Evolutionary conservation across 192 early-diverging fungal species (phyloP).

Genomic region (Mortierella hygrophila): DNA sequence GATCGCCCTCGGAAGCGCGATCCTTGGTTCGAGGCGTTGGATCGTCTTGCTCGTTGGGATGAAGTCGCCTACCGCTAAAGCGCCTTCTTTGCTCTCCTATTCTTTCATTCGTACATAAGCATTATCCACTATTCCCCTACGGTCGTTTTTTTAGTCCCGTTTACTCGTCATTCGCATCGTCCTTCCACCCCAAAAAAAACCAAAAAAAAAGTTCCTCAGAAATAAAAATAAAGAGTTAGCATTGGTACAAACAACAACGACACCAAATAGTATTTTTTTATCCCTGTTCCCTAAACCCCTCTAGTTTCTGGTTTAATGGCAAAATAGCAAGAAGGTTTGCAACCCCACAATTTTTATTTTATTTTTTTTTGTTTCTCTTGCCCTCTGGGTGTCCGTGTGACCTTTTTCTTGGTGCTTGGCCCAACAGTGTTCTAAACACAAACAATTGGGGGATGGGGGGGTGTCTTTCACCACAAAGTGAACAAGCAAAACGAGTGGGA

Average conservation of each 20-base stretch:
- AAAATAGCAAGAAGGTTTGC: neutral
- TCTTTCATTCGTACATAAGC: neutral
- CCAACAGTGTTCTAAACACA: neutral
- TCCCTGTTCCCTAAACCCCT: neutral
- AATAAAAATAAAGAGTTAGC: neutral
- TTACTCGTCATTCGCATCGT: neutral
- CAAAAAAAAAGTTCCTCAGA: neutral
- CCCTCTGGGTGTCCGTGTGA: neutral
- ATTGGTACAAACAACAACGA: neutral
- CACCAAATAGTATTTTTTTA: neutral
- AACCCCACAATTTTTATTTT: conserved; percentile 7
- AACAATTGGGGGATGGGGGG: neutral
- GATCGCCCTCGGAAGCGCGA: neutral
- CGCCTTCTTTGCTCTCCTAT: neutral
- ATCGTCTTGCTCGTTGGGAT: conserved; percentile 39
- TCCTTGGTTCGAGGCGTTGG: conserved; percentile 25
- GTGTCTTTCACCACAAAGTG: neutral
- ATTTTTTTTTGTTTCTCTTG: neutral
- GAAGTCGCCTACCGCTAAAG: conserved; percentile 39
- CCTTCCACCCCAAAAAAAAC: neutral
- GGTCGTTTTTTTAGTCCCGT: neutral
- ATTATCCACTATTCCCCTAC: neutral
- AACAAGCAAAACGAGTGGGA: neutral
- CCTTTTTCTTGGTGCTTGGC: neutral
- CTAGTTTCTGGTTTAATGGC: neutral